Base-by-base conservation (phyloP, 768 basidiomycete species). In the Boletus vermiculosoides region DNA sequence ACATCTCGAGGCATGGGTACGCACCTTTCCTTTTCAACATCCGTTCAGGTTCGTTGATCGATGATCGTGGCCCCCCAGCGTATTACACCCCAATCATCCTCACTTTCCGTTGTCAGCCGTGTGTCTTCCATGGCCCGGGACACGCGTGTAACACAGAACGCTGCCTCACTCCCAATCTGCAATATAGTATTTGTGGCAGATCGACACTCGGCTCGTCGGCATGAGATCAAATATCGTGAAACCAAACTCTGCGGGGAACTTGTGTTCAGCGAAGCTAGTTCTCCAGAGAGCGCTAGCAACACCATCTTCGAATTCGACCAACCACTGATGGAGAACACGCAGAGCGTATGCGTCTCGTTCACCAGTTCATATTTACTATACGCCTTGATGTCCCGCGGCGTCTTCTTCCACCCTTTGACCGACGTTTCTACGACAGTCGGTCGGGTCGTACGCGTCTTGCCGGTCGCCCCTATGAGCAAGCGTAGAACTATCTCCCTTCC, bases 271-370 rank as follows among this genome's bases (percentile, higher is more conserved):
- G 39, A 47, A n/a, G 25, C 18, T 7, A 37, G 37, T 25, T 54
- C 45, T 36, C 28, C 41, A 1, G 9, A 5, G 4, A 20, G 23
- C 30, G 12, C 45, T 15, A 13, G n/a, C 13, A 15, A 16, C 11
- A 63, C 40, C 33, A 13, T 56, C 16, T 59, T 63, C 22, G 53
- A 62, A 23, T 45, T 58, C 12, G 33, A 62, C 12, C 49, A 50
- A 20, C 20, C 36, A 5, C 18, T 55, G 37, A 39, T 18, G 37
- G 18, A 39, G 10, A 47, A 47, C 23, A 62, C 41, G 20, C 52
- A 61, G 45, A 62, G 49, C 31, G 60, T 62, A 15, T 62, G 50
- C n/a, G 22, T 61, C 33, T 54, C 37, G 18, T 57, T 62, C 31
- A 36, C 45, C 31, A 46, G 54, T 34, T 49, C 46, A 12, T 20